Evolutionary conservation across 768 basidiomycete species (phyloP).

Genomic region (Myochromella boudieri): DNA sequence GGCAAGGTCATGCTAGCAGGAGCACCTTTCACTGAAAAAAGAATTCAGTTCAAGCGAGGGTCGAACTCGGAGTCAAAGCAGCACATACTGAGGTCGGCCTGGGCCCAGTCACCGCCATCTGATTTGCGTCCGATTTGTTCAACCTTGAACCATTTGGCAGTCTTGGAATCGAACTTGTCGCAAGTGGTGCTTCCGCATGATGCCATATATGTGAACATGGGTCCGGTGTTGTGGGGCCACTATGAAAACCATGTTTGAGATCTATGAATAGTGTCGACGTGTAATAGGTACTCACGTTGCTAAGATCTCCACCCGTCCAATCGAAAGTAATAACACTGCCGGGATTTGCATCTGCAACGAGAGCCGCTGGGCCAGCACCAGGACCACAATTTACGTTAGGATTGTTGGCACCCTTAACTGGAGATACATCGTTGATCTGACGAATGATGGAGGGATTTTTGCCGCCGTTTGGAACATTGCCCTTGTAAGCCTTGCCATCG

Average conservation of each 20-base stretch:
- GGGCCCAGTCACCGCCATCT: constrained; percentile 45
- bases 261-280: constrained; percentile 1
- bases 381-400: constrained; percentile 60
- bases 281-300: constrained; percentile 25
- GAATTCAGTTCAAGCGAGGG: neutral
- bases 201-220: constrained; percentile 75
- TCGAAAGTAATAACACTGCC: constrained; percentile 54
- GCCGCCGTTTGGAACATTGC: constrained; percentile 28
- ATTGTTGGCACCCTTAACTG: constrained; percentile 57
- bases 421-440: constrained; percentile 34
- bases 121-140: constrained; percentile 45
- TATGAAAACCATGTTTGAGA: constrained; percentile 12
- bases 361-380: constrained; percentile 45
- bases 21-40: constrained; percentile 35
- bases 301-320: constrained; percentile 52
- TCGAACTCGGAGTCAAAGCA: neutral
- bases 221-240: constrained; percentile 62
- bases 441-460: constrained; percentile 38
- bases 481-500: constrained; percentile 36
- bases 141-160: constrained; percentile 77
- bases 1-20: constrained; percentile 46
- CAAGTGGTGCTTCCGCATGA: constrained; percentile 58
- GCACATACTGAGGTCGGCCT: constrained; percentile 52
- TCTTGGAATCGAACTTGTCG: constrained; percentile 54
- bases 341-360: constrained; percentile 54